These are phyloP conservation scores for Bruguiera parviflora DNA, from an alignment of 345 rosid genomes.

Conservation along the genomic window DNA sequence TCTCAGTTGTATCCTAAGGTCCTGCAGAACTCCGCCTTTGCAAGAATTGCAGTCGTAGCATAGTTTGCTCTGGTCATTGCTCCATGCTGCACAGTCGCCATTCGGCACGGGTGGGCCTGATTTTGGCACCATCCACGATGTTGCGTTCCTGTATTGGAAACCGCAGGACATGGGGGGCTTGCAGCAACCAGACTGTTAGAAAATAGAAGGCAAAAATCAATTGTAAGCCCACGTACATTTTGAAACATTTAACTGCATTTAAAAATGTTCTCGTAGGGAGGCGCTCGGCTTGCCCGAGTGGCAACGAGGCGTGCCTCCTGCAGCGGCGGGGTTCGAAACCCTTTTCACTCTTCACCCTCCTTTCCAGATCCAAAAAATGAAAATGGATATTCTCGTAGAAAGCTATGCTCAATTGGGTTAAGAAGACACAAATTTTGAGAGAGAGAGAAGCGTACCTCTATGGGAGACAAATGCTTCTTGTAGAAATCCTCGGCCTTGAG, in stretches of 20 bases:
- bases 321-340: no score
- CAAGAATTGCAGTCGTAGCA: constrained; percentile 31
- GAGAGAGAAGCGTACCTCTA: constrained; percentile 5
- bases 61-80: constrained; percentile 12
- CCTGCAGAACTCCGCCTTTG: constrained; percentile 14
- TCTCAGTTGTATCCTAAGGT: constrained; percentile 10
- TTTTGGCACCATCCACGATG: constrained; percentile 8
- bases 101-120: background rate
- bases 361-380: no score
- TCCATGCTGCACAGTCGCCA: constrained; percentile 20
- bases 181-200: constrained; percentile 22
- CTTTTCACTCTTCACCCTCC: no score
- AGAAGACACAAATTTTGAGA: background rate
- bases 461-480: background rate
- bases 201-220: no score
- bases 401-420: background rate
- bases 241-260: background rate
- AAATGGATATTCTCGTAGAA: no score
- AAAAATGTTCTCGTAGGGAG: background rate
- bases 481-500: background rate
- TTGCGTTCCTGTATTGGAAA: constrained; percentile 12
- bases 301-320: no score
- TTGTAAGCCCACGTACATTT: background rate
- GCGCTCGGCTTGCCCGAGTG: no score
- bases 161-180: constrained; percentile 24